A percentile compares a stretch with the other conserved stretches of the same genome.
Evolutionary conservation across 441 rosid species (phyloP).

Genomic region (Adansonia gregorii): DNA sequence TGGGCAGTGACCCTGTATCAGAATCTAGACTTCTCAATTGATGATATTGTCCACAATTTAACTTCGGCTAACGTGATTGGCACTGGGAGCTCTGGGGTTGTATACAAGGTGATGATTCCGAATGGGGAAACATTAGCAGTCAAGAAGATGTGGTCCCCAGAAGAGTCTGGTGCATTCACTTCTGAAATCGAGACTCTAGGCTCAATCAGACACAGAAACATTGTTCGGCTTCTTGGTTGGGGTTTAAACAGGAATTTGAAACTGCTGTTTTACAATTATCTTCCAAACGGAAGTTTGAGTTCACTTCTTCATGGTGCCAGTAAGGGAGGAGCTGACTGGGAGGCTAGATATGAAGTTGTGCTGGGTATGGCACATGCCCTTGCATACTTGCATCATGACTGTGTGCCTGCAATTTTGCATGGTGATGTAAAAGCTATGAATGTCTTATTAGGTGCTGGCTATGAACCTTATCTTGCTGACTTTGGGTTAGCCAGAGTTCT

Average conservation of each 20-base stretch:
- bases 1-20: constrained; percentile 88
- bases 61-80: constrained; percentile 85
- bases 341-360: constrained; percentile 66
- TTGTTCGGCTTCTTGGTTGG: constrained; percentile 86
- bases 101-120: constrained; percentile 66
- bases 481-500: constrained; percentile 80
- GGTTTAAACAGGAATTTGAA: constrained; percentile 72
- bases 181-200: constrained; percentile 86
- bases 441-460: constrained; percentile 66
- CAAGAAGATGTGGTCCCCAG: constrained; percentile 92
- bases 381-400: constrained; percentile 88
- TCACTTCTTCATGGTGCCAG: constrained; percentile 84
- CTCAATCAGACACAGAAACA: constrained; percentile 83
- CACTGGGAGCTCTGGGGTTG: constrained; percentile 96
- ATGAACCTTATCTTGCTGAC: constrained; percentile 85
- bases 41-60: constrained; percentile 58
- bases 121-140: constrained; percentile 81
- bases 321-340: constrained; percentile 87
- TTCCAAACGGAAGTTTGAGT: constrained; percentile 90
- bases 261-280: constrained; percentile 84
- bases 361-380: constrained; percentile 87
- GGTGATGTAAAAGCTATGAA: constrained; percentile 97
- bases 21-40: constrained; percentile 78
- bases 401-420: constrained; percentile 82
- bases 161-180: constrained; percentile 78